Evolutionary conservation across 2,329 filamentous ascomycete genomes (phyloP), one percentile per base, ranked within the genome.

Genomic region (Alternaria sp.): DNA sequence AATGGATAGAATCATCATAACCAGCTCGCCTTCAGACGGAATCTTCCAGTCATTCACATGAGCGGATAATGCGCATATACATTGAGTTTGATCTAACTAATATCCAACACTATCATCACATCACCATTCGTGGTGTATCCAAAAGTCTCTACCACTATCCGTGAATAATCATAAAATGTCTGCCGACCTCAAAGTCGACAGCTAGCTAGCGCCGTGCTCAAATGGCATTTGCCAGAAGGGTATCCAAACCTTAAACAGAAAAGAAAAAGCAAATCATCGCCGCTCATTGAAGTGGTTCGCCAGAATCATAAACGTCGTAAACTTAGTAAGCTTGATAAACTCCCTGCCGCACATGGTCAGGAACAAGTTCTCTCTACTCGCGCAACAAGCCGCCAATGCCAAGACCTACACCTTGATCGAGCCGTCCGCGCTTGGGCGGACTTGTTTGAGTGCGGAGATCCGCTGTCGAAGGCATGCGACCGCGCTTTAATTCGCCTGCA

Each of bases 341-440:
- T 20, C 44, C 54, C 65, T 66, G 62, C 57, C 56, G 54, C 43
- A 54, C 43, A 59, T 55, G 52, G 66, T 67, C 62, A 67, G 64
- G 66, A 63, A 50, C 53, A 14, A 34, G n/a, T 59, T 65, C 65
- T 75, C 45, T 76, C 54, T 45, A 60, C 34, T 57, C 72, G 54
- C 74, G 70, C 61, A 78, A 64, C 53, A 77, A 57, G 40, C 77
- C 78, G 49, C 83, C 83, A 75, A 88, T 88, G 51, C 87, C 86
- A 52, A 89, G 76, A 57, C 86, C 87, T 73, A 88, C 81, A 56
- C 79, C 79, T 32, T 82, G 81, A 65, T 79, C 79, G 59, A 80
- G 72, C 65, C 84, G 83, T 28, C 82, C 77, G 70, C 84, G 85
- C 78, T 89, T 89, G 14, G 78, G 72, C 27, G 79, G 69, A 70